phyloP scores from a whole-genome alignment of 768 basidiomycete genomes.

The Lactarius sanguifluus region DNA sequence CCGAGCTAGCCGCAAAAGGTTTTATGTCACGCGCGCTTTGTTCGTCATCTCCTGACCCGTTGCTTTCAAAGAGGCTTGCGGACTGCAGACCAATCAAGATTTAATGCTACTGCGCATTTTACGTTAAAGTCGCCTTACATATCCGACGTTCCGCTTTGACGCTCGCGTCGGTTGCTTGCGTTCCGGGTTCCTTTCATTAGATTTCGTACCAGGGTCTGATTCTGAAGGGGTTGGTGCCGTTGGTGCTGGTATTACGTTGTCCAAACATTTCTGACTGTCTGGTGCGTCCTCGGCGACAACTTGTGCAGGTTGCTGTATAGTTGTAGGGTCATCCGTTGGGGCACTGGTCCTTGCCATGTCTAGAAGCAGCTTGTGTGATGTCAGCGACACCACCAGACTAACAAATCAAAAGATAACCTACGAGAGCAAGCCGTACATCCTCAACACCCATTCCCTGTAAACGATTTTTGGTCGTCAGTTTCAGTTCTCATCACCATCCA shows the following conservation, averaged over 20 bases:
- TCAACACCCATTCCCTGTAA: conserved; percentile 23
- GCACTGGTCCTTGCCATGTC: conserved; percentile 24
- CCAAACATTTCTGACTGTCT: conserved; percentile 1
- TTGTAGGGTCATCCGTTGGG: conserved; percentile 9
- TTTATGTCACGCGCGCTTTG: conserved; percentile 1
- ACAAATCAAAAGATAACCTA: conserved; percentile 5
- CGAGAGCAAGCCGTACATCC: conserved; percentile 28
- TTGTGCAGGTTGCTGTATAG: conserved; percentile 10
- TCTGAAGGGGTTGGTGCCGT: background rate
- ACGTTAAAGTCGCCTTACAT: conserved; percentile 16
- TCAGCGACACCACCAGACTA: background rate
- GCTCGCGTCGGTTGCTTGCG: conserved; percentile 30
- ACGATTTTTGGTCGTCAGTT: conserved; percentile 6
- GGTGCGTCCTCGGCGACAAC: background rate
- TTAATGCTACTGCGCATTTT: background rate
- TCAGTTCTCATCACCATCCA: conserved; percentile 28
- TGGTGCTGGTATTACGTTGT: background rate
- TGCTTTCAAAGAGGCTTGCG: conserved; percentile 20
- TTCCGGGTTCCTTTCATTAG: conserved; percentile 18
- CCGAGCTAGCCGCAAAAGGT: conserved; percentile 2
- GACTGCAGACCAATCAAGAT: conserved; percentile 8
- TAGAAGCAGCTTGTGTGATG: conserved; percentile 22
- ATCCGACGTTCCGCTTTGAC: conserved; percentile 28
- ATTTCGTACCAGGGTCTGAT: conserved; percentile 9
- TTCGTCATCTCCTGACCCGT: conserved; percentile 24